Base-by-base conservation (phyloP, 176 grass and related monocot species). In the Phoenix roebelenii region DNA sequence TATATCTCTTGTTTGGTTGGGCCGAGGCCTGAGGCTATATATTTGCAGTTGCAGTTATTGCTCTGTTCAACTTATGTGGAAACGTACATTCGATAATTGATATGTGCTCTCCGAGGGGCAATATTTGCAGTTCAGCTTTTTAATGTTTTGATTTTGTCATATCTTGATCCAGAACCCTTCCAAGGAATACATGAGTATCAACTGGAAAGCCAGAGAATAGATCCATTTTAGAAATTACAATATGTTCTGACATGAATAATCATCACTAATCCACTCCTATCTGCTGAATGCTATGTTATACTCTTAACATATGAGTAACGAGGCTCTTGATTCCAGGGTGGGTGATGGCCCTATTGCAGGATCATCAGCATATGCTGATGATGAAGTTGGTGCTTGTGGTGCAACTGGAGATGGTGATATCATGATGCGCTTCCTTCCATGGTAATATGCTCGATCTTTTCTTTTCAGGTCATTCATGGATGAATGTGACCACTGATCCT, bases 401-500 rank as follows among this genome's bases (percentile, higher is more conserved):
- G 87, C 87, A 68, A 85, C 83, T 44, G 92, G 92, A 64, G 87
- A 97, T 76, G 92, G 92, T 65, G 92, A 97, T 82, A 69, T 97
- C 18, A 97, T 97, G 92, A 97, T 97, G 87, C 92, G 81, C 58
- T 91, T 91, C 63, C 78, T 97, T 80, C 87, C 87, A 28, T 97
- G 87, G 92, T 97, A 97, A 66, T 61, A 22, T 28, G 52, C 52
- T 59, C 55, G 12, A 4, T 39, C 7, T 14, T 17, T 4, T 30
- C 4, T 72, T 35, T 1, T 20, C 35, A 44, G 7, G 35, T 44
- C 35, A 44, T 44, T 44, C 12, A 44, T 12, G 10, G 35, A 44
- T 10, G 35, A 10, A 44, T 44, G 35, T 44, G 35, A 44, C 35
- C 35, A 44, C 10, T 44, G 35, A 44, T 44, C 35, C 35, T 44